Evolutionary conservation across 306 rosid species (phyloP).

Genomic region (Fragaria iinumae): DNA sequence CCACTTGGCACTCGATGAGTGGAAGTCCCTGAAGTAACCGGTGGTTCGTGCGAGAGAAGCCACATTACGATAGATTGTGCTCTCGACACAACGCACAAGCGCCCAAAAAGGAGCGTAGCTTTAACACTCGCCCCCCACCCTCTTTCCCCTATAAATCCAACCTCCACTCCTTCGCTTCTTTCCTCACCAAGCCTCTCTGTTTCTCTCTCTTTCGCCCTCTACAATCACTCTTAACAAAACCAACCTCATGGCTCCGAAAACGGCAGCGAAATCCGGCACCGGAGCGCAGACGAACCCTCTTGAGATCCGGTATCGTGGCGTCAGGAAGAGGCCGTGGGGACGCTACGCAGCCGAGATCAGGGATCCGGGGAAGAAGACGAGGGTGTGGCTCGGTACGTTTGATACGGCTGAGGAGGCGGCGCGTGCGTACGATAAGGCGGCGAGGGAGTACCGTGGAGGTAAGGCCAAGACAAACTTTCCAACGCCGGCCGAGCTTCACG

Average conservation of each 20-base stretch:
- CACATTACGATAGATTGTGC: constrained; percentile 33
- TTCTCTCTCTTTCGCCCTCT: not conserved
- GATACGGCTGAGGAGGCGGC: constrained; percentile 89
- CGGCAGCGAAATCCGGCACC: constrained; percentile 12
- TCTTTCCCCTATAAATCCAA: constrained; percentile 31
- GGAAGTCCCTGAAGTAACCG: constrained; percentile 27
- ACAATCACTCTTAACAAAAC: not conserved
- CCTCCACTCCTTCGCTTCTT: constrained; percentile 12
- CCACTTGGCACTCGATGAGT: constrained; percentile 32
- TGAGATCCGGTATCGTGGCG: constrained; percentile 83
- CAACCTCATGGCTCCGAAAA: constrained; percentile 52
- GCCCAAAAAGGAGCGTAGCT: constrained; percentile 62
- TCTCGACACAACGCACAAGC: constrained; percentile 31
- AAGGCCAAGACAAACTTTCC: constrained; percentile 75
- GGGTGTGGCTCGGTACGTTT: constrained; percentile 88
- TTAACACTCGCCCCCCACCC: constrained; percentile 17
- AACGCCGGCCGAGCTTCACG: constrained; percentile 17
- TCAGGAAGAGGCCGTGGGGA: constrained; percentile 85
- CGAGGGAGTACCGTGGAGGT: constrained; percentile 68
- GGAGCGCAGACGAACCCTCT: constrained; percentile 6
- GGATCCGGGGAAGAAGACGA: constrained; percentile 77
- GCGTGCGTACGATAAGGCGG: constrained; percentile 77
- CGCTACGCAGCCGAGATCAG: constrained; percentile 97
- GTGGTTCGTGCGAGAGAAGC: constrained; percentile 51
- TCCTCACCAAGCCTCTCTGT: constrained; percentile 22